Base-by-base conservation (phyloP, 23 red algal genomes). In the Cyanidioschyzon merolae region DNA sequence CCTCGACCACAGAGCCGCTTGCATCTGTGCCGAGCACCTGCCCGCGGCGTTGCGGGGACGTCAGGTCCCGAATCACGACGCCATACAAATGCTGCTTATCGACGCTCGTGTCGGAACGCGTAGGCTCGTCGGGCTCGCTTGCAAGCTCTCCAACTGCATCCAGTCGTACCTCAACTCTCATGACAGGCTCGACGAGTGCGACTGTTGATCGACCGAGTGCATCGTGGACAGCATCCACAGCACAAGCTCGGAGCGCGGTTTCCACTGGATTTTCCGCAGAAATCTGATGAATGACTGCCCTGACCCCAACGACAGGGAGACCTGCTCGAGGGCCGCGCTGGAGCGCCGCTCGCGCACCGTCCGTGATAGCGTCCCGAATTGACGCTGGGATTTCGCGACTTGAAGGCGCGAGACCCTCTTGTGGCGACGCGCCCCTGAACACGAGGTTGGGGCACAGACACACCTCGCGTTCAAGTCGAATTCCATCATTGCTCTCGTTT, bases 281-380 rank as follows among this genome's bases (percentile, higher is more conserved):
- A 1, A 82, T 50, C 39, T 68, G 38, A 39, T 39, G 75, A 21
- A 87, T 80, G 24, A 76, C 58, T 27, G 82, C 82, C 17, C 68
- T 57, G 21, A 82, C 57, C 0, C 80, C 83, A 31, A 74, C 58
- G 39, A 86, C 29, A 1, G 87, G 79, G 37, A 38, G 37, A 1
- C 91, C 86, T 37, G 86, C 34, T n/a, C 86, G 54, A 38, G 80
- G 82, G 29, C 86, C 87, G 15, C 84, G 79, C 31, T 80, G 80
- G 1, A 95, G 84, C 12, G 86, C 91, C 16, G 79, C n/a, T 76
- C 50, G 76, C 32, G 59, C 84, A 18, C 31, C 91, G 59, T 34
- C 87, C 74, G 74, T 57, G 41, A 74, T 12, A 0, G 59, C 41
- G 58, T 38, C 38, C 21, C 51, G 68, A 0, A 34, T 35, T 27